Percentiles rank a stretch among this genome's conserved stretches.
phyloP scores from a whole-genome alignment of 192 early-diverging fungal species.

The Jimgerdemannia flammicorona region DNA sequence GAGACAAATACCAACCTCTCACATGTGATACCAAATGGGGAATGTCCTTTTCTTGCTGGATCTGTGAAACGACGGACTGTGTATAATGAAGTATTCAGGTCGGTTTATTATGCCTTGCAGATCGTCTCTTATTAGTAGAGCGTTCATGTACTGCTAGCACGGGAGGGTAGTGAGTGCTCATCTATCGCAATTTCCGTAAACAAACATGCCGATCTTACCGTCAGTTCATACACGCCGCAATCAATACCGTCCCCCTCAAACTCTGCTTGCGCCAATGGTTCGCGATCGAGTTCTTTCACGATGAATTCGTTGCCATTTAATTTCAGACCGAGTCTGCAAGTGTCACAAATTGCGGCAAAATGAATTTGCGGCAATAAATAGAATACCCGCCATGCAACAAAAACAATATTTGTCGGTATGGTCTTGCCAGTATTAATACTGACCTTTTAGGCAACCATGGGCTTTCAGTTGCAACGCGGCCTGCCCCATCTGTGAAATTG shows the following conservation, averaged over 20 bases:
- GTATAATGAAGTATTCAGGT: neutral
- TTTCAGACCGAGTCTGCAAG: conserved; percentile 7
- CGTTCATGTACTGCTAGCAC: neutral
- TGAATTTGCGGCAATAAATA: no score
- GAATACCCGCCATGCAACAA: neutral
- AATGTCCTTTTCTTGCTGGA: conserved; percentile 50
- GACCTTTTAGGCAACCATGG: neutral
- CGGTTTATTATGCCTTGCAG: neutral
- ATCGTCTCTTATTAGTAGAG: neutral
- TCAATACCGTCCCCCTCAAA: conserved; percentile 17
- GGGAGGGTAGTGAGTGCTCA: neutral
- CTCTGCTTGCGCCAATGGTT: conserved; percentile 20
- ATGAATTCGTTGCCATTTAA: conserved; percentile 23
- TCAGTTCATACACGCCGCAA: conserved; percentile 62
- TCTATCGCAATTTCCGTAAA: neutral
- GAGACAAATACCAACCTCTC: conserved; percentile 36
- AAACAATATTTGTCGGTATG: neutral
- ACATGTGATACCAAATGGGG: conserved; percentile 72
- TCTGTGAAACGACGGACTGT: conserved; percentile 51
- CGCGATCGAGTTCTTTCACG: conserved; percentile 24
- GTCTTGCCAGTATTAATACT: neutral
- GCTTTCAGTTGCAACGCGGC: neutral
- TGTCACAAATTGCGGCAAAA: neutral
- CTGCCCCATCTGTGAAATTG: neutral
- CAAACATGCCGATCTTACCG: conserved; percentile 27